These are phyloP conservation scores for Sclerotinia minor DNA, from an alignment of 2,329 filamentous ascomycete species.

Conservation along the genomic window DNA sequence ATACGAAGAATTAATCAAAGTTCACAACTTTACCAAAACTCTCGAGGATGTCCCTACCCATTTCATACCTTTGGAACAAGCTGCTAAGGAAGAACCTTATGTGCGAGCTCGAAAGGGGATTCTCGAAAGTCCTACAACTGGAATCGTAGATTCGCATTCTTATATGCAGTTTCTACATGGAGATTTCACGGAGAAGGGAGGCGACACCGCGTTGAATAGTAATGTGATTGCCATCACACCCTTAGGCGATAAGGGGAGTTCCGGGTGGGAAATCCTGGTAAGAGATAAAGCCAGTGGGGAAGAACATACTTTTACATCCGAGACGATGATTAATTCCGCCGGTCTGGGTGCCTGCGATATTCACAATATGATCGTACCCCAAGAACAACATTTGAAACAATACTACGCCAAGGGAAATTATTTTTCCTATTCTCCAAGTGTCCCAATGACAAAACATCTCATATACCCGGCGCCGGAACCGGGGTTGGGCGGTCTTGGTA, in stretches of 20 bases:
- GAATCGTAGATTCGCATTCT: conserved; percentile 85
- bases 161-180: conserved; percentile 81
- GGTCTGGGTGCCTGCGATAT: conserved; percentile 75
- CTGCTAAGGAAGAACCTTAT: conserved; percentile 66
- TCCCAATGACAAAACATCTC: conserved; percentile 68
- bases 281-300: conserved; percentile 50
- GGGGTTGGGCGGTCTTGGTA: conserved; percentile 81
- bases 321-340: conserved; percentile 81
- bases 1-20: conserved; percentile 47
- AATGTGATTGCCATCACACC: conserved; percentile 57
- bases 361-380: conserved; percentile 77
- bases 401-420: conserved; percentile 95
- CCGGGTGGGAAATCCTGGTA: conserved; percentile 70
- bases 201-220: conserved; percentile 69
- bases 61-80: conserved; percentile 66
- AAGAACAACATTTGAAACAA: conserved; percentile 55
- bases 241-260: conserved; percentile 46
- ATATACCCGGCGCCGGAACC: conserved; percentile 86
- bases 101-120: conserved; percentile 72
- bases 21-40: conserved; percentile 49
- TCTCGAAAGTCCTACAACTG: conserved; percentile 82
- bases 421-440: conserved; percentile 73
- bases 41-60: conserved; percentile 64
- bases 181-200: conserved; percentile 73
- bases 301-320: conserved; percentile 63